Conservation (phyloP, 345 rosid species). For the Ceriops zippeliana region DNA sequence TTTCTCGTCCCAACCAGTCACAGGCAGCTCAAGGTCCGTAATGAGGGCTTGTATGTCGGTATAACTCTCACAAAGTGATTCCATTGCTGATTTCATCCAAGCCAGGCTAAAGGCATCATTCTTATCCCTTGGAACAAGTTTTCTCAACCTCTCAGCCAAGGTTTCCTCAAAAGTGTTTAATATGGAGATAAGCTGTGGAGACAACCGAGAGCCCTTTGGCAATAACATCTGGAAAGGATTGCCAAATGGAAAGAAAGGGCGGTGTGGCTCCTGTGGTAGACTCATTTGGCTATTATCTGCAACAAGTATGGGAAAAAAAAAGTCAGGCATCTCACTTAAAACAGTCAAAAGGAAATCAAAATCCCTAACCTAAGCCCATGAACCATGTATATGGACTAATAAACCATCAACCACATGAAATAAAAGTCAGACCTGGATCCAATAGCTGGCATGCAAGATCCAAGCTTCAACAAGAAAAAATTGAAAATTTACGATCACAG, state of each 20-base stretch:
- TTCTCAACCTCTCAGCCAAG: slow-evolving; percentile 57
- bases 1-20: slow-evolving; percentile 81
- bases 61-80: slow-evolving; percentile 71
- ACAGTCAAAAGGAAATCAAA: not conserved
- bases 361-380: not conserved
- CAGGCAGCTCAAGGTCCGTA: slow-evolving; percentile 76
- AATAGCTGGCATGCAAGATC: not conserved
- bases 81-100: slow-evolving; percentile 90
- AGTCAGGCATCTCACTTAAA: not conserved
- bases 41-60: slow-evolving; percentile 56
- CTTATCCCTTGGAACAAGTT: slow-evolving; percentile 58
- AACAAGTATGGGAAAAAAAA: not conserved
- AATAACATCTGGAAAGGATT: slow-evolving; percentile 80
- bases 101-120: slow-evolving; percentile 59
- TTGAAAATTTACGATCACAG: not conserved
- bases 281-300: slow-evolving; percentile 63
- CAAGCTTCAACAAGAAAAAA: not conserved
- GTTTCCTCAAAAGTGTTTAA: slow-evolving; percentile 56
- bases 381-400: not conserved
- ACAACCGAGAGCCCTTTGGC: slow-evolving; percentile 65
- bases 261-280: slow-evolving; percentile 68
- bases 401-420: not conserved
- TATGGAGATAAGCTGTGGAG: slow-evolving; percentile 45
- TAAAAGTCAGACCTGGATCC: too few species aligned
- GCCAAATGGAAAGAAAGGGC: slow-evolving; percentile 74